Base-by-base conservation (phyloP, 176 grass and related monocot species). In the Phoenix roebelenii region DNA sequence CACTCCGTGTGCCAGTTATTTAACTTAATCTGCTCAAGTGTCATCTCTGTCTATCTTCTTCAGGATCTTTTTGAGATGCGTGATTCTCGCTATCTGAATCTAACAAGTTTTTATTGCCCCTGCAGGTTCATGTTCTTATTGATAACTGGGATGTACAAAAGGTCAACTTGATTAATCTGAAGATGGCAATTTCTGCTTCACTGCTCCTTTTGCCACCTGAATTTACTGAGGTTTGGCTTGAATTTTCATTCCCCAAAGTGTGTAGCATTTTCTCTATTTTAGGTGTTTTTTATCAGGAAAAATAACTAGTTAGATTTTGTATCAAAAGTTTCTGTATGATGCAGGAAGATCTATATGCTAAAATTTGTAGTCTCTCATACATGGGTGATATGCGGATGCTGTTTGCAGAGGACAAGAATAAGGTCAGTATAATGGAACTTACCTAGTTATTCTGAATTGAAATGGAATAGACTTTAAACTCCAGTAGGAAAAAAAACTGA, bases 351-450 rank as follows among this genome's bases (percentile, higher is more conserved):
- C 68, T 97, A 51, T 97, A 97, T 57, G 64, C 83, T 55, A 73
- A 81, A 85, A 88, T 97, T 17, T 97, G 92, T 66, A 82, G 92
- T 64, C 62, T 97, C 35, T 85, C 92, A 60, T 91, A 88, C 66
- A 91, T 85, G 81, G 92, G 92, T 78, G 87, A 97, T 80, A 25
- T 90, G 55, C 80, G 86, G 55, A 95, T 97, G 92, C 59, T 97
- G 32, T 91, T 97, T 72, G 92, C 92, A 39, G 87, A 97, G 87
- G 83, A 96, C 82, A 90, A 85, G 72, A 51, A 90, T 77, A 88
- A 90, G 80, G 87, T 88, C 68, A 58, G 67, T 57, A n/a, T 54
- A 60, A 67, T 25, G 65, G 28, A 23, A 14, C 35, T 12, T 44
- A 44, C 35, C 35, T 44, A 9, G 1, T 44, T 44, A 44, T 44